Conservation (phyloP, 1,284 basidiomycete species). For the Tetrapyrgos nigripes region DNA sequence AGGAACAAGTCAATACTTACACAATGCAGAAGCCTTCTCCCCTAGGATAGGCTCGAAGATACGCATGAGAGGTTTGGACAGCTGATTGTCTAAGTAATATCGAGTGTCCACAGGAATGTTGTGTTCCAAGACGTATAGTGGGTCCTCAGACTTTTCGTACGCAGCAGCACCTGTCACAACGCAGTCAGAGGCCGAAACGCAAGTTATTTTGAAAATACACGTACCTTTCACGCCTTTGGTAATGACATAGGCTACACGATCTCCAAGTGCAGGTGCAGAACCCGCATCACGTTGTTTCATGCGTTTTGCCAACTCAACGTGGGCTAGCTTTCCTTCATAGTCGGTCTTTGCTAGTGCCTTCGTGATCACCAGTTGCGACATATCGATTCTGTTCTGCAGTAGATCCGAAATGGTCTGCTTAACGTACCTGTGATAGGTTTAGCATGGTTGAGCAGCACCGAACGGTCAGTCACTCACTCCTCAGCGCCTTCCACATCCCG, state of each 20-base stretch:
- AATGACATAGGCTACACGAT: constrained; percentile 97
- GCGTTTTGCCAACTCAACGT: constrained; percentile 91
- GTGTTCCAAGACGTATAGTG: constrained; percentile 94
- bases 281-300: constrained; percentile 96
- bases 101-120: constrained; percentile 96
- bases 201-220: constrained; percentile 15
- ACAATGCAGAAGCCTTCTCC: constrained; percentile 82
- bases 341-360: constrained; percentile 93
- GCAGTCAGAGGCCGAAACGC: constrained; percentile 1
- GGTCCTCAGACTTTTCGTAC: constrained; percentile 97
- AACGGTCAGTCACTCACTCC: constrained; percentile 60
- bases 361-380: constrained; percentile 98
- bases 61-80: constrained; percentile 93
- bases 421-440: constrained; percentile 68
- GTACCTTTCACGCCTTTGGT: constrained; percentile 92
- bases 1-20: constrained; percentile 53
- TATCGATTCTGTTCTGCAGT: constrained; percentile 94
- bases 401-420: constrained; percentile 94
- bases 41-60: constrained; percentile 98
- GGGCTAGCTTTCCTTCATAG: constrained; percentile 91
- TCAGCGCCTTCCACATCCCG: constrained; percentile 92
- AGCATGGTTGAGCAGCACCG: constrained; percentile 9
- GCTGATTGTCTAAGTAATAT: constrained; percentile 96
- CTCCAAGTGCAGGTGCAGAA: constrained; percentile 92
- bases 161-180: constrained; percentile 82